Evolutionary conservation across 2,329 filamentous ascomycete species (phyloP), one percentile per base, ranked within the genome.

Genomic region (Dactylellina sp.): DNA sequence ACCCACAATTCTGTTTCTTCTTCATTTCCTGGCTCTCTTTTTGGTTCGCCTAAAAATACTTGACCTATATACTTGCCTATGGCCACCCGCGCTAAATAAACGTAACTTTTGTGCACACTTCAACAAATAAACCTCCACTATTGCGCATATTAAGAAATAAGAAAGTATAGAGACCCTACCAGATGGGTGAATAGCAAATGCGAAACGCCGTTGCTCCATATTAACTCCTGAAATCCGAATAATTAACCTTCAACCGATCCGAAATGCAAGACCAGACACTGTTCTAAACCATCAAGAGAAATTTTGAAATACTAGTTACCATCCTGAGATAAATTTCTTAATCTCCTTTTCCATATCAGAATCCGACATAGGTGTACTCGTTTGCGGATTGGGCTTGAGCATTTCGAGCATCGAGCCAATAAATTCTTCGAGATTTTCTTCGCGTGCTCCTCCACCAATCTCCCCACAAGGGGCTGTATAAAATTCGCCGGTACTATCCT

Each of bases 31-130:
- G 24, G 20, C 28, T 40, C 35, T 18, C 35, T 46, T 71, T 40
- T 55, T 68, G 14, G 32, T 25, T 71, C 49, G 46, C 32, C 49
- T 63, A 63, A 63, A n/a, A 50, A 71, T 71, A 71, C 66, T 71
- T 71, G 25, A 62, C 66, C 66, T 71, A 71, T 59, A 71, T 59
- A 24, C 35, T 44, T 71, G 60, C 52, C 66, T 59, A 18, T 12
- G n/a, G 20, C 40, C 44, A 40, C 20, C 35, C 39, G 39, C 44
- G 46, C 49, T 47, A 71, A 56, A 49, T 53, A 62, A 70, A 50
- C 22, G 49, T 44, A 46, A 46, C 20, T 24, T 60, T 68, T 59
- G 44, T 32, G 40, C 62, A 3, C 9, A 11, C 32, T 9, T 39
- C n/a, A 42, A 25, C 32, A 63, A 14, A 63, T 22, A 59, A 40